Conservation (phyloP, 352 stramenopile species). For the Nothophytophthora sp. region DNA sequence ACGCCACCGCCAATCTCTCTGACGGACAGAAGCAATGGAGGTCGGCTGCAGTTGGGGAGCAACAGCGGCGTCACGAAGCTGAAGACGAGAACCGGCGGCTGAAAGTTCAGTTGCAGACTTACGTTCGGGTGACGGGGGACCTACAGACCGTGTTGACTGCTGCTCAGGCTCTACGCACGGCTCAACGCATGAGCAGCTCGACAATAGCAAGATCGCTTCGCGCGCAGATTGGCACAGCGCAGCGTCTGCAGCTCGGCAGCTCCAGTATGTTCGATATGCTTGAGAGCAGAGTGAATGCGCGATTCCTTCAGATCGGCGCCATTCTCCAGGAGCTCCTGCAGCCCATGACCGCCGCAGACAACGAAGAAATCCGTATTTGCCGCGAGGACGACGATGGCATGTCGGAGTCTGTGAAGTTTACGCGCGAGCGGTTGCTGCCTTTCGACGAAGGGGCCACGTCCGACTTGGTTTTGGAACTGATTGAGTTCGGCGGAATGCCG, state of each 20-base stretch:
- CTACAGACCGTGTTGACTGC: not conserved
- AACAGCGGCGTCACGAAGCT: not conserved
- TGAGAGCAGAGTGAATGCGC: not conserved
- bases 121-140: not conserved
- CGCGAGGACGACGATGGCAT: not conserved
- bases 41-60: not conserved
- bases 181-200: too few relatives aligned
- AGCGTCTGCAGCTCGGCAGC: not conserved
- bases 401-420: conserved; percentile 13
- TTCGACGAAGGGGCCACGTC: not conserved
- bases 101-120: not conserved
- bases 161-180: too few relatives aligned
- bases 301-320: not conserved
- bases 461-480: not conserved
- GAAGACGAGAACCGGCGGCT: not conserved
- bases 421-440: not conserved
- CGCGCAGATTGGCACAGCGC: too few relatives aligned
- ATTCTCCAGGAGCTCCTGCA: not conserved
- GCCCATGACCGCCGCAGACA: not conserved
- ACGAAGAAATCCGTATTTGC: conserved; percentile 1
- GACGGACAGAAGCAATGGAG: not conserved
- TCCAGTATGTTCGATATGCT: not conserved
- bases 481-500: not conserved
- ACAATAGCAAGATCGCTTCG: too few relatives aligned
- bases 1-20: too few relatives aligned